Percentiles rank a stretch among this genome's conserved stretches.
Evolutionary conservation across 352 stramenopile species (phyloP).

Genomic region (Lagenidium giganteum): DNA sequence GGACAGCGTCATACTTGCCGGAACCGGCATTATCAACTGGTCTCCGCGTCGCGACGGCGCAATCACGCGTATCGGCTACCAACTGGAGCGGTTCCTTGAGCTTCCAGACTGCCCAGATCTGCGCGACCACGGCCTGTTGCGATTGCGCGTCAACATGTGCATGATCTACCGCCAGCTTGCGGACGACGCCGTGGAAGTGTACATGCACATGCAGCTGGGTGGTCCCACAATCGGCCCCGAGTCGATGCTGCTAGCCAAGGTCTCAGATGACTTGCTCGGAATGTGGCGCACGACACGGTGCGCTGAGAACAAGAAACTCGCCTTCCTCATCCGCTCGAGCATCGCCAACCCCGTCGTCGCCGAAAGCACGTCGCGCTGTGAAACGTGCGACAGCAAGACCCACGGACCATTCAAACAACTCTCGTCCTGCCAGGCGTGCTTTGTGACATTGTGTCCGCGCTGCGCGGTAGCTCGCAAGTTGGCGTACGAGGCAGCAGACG

Average conservation of each 20-base stretch:
- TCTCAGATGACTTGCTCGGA: slow-evolving; percentile 28
- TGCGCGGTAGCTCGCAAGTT: no score
- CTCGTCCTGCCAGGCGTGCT: no score
- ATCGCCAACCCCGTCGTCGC: no score
- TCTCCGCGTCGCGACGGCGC: slow-evolving; percentile 22
- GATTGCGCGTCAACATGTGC: slow-evolving; percentile 38
- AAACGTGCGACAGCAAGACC: no score
- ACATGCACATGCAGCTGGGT: slow-evolving; percentile 45
- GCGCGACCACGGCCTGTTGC: slow-evolving; percentile 30
- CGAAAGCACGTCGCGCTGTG: no score
- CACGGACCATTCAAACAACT: no score
- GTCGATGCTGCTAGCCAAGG: slow-evolving; percentile 36
- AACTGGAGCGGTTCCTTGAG: slow-evolving; percentile 44
- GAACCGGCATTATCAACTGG: slow-evolving; percentile 24
- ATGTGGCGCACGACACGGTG: slow-evolving; percentile 24
- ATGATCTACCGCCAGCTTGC: slow-evolving; percentile 34
- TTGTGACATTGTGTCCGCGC: no score
- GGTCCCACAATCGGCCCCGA: slow-evolving; percentile 34
- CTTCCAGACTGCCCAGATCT: slow-evolving; percentile 33
- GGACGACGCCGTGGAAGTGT: slow-evolving; percentile 35
- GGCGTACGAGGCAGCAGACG: no score
- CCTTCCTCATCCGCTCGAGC: slow-evolving; percentile 15
- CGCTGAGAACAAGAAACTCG: slow-evolving; percentile 40
- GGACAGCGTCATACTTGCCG: slow-evolving; percentile 50
- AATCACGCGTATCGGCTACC: slow-evolving; percentile 33